phyloP scores from a whole-genome alignment of 768 basidiomycete genomes.

The Lactarius quietus region DNA sequence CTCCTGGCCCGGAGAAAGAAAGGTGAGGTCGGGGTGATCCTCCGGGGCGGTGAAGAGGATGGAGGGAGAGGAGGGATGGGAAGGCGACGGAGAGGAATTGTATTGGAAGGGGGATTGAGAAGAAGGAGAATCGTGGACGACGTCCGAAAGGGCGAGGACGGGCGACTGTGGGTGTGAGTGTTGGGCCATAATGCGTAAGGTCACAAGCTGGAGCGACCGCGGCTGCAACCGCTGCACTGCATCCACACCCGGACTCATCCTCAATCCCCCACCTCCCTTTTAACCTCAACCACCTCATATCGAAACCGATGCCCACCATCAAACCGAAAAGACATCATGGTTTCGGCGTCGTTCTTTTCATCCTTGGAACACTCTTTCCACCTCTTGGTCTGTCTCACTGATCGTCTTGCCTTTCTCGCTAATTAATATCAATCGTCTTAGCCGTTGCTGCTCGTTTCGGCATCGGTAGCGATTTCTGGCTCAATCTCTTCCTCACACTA shows the following conservation, averaged over 20 bases:
- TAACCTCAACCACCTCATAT: not conserved
- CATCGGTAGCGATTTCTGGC: constrained; percentile 85
- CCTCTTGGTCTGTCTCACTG: constrained; percentile 64
- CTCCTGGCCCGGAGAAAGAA: constrained; percentile 38
- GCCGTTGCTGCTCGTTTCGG: constrained; percentile 94
- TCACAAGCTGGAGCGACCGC: not conserved
- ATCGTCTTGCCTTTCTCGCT: constrained; percentile 9
- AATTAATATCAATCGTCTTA: constrained; percentile 32
- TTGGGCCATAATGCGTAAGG: not conserved
- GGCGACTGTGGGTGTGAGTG: constrained; percentile 40
- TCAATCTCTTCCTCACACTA: constrained; percentile 85
- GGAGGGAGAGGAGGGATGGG: constrained; percentile 21
- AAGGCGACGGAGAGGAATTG: constrained; percentile 31
- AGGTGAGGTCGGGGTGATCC: constrained; percentile 31
- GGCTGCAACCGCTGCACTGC: not conserved
- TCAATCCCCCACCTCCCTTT: not conserved
- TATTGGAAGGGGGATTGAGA: constrained; percentile 42
- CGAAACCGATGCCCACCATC: constrained; percentile 28
- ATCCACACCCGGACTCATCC: not conserved
- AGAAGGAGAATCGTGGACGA: constrained; percentile 76
- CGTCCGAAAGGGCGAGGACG: constrained; percentile 74
- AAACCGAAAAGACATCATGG: constrained; percentile 77
- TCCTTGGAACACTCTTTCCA: constrained; percentile 86
- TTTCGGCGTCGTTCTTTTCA: constrained; percentile 75
- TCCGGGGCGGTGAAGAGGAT: constrained; percentile 27